Percentiles rank a stretch among this genome's conserved stretches.
phyloP scores from a whole-genome alignment of 768 basidiomycete species.

The Lyophyllum semitale region DNA sequence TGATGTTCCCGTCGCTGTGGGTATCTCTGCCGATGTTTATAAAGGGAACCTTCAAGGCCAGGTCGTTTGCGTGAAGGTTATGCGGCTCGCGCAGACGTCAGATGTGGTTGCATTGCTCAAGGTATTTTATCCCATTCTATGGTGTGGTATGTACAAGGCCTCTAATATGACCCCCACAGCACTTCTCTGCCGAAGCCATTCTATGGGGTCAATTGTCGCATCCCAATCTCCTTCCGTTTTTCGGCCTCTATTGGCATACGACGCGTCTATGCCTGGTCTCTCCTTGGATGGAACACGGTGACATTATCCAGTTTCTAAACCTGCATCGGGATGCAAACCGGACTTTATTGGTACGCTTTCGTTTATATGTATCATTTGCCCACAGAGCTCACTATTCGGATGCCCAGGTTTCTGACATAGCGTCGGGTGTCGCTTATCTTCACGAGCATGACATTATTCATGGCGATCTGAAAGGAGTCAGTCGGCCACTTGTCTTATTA shows the following conservation, averaged over 20 bases:
- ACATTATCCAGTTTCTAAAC: conserved; percentile 23
- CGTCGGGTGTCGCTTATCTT: conserved; percentile 33
- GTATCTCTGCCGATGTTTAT: no score
- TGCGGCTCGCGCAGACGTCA: no score
- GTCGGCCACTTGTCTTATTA: neutral
- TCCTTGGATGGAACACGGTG: conserved; percentile 39
- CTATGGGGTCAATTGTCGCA: conserved; percentile 14
- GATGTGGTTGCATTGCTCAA: no score
- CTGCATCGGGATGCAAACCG: conserved; percentile 8
- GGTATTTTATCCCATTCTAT: no score
- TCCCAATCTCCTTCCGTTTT: conserved; percentile 32
- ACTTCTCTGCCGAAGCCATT: conserved; percentile 8
- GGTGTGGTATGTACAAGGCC: no score
- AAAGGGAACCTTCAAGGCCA: no score
- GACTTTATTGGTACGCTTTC: neutral
- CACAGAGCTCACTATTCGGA: neutral
- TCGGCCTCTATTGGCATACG: conserved; percentile 26
- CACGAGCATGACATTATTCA: conserved; percentile 39
- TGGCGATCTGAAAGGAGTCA: conserved; percentile 47
- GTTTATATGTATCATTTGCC: neutral
- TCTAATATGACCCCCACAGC: neutral
- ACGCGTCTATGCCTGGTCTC: conserved; percentile 33
- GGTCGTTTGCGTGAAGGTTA: no score
- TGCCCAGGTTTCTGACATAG: conserved; percentile 31
- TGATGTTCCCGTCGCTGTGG: no score